Conservation (phyloP, 306 rosid genomes). For the Coriaria nepalensis region DNA sequence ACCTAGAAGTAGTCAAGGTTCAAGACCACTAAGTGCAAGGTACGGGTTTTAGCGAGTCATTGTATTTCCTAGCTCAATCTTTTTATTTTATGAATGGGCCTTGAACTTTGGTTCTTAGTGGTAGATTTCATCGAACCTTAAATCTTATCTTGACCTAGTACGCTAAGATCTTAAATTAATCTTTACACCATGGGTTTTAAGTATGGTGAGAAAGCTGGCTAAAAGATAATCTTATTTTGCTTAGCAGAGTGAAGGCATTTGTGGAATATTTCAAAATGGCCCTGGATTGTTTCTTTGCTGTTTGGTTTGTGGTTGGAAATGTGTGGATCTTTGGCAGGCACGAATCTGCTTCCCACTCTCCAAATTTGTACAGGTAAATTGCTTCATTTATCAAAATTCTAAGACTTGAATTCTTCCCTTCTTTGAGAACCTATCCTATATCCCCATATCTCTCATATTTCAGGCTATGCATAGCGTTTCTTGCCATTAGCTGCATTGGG, state of each 20-base stretch:
- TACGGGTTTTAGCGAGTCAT: constrained; percentile 14
- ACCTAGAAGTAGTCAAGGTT: constrained; percentile 38
- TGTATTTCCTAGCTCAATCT: no score
- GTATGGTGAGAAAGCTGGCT: no score
- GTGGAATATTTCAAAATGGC: constrained; percentile 89
- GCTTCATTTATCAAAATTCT: constrained; percentile 1
- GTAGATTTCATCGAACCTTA: no score
- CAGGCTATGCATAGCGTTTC: constrained; percentile 94
- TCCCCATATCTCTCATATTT: constrained; percentile 20
- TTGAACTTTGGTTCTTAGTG: no score
- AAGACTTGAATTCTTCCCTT: no score
- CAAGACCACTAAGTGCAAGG: constrained; percentile 51
- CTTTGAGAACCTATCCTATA: not conserved
- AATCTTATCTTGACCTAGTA: no score
- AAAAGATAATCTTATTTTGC: not conserved
- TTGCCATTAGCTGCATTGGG: constrained; percentile 87
- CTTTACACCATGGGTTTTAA: no score
- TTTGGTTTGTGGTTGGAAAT: constrained; percentile 97
- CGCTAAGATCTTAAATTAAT: no score
- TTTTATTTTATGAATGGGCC: no score
- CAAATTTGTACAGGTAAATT: constrained; percentile 82
- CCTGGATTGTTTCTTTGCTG: constrained; percentile 90
- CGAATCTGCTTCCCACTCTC: constrained; percentile 58
- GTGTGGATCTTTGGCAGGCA: constrained; percentile 97
- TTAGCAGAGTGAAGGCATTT: constrained; percentile 52